Conservation (phyloP, 495 filamentous ascomycete genomes). For the Aspergillus cavernicola region DNA sequence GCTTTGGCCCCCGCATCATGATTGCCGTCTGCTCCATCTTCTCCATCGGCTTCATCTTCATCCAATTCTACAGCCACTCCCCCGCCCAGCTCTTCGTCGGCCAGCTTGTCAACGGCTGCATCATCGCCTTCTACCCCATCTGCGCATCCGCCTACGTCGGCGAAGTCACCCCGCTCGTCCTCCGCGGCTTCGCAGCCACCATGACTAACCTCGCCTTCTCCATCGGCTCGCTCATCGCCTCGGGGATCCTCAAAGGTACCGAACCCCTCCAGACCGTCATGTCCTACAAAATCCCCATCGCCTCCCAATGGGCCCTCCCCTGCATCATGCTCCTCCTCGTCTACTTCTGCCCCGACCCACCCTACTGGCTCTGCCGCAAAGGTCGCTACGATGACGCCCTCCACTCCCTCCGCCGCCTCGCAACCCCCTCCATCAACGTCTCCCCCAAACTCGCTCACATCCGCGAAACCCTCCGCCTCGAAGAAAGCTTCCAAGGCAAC, state of each 20-base stretch:
- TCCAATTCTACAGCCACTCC: slow-evolving; percentile 34
- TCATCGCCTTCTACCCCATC: slow-evolving; percentile 36
- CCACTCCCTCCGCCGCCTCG: slow-evolving; percentile 32
- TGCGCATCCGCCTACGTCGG: slow-evolving; percentile 34
- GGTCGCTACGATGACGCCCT: slow-evolving; percentile 39
- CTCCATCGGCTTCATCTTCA: slow-evolving; percentile 33
- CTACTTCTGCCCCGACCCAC: slow-evolving; percentile 46
- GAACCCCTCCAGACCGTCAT: slow-evolving; percentile 22
- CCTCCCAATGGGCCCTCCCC: slow-evolving; percentile 33
- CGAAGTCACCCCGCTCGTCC: slow-evolving; percentile 36
- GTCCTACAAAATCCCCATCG: slow-evolving; percentile 37
- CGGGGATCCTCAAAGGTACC: slow-evolving; percentile 37
- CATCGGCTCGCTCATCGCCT: slow-evolving; percentile 37
- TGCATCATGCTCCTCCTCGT: slow-evolving; percentile 33
- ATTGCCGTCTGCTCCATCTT: slow-evolving; percentile 28
- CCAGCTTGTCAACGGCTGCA: slow-evolving; percentile 31
- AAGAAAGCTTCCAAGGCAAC: slow-evolving; percentile 40
- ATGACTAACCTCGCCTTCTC: slow-evolving; percentile 39
- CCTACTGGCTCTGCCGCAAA: slow-evolving; percentile 46
- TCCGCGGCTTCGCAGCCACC: slow-evolving; percentile 38
- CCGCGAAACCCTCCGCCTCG: slow-evolving; percentile 33
- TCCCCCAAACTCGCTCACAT: slow-evolving; percentile 28
- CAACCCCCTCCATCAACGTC: slow-evolving; percentile 17
- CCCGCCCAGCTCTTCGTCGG: slow-evolving; percentile 31
- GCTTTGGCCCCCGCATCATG: slow-evolving; percentile 28